phyloP scores from a whole-genome alignment of 768 basidiomycete species.

The Podaxis mareebaensis region DNA sequence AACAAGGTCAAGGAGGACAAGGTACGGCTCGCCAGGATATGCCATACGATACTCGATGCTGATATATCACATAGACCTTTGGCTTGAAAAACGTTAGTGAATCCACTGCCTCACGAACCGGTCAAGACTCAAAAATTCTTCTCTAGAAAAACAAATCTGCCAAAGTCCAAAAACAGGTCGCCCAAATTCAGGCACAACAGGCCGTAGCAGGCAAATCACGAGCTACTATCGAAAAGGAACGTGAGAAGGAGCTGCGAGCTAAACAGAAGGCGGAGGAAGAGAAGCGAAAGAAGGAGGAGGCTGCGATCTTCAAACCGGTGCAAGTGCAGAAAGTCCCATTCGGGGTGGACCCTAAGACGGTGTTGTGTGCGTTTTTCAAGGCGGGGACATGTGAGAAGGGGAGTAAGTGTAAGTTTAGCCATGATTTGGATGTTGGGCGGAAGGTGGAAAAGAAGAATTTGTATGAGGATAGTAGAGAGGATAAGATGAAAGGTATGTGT shows the following conservation, averaged over 20 bases:
- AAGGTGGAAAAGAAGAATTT: conserved; percentile 96
- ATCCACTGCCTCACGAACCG: conserved; percentile 5
- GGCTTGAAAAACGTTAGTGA: conserved; percentile 81
- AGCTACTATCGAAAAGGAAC: conserved; percentile 80
- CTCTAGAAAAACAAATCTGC: conserved; percentile 90
- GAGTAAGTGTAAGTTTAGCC: conserved; percentile 95
- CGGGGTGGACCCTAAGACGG: conserved; percentile 94
- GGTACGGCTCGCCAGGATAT: conserved; percentile 39
- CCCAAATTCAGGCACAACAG: conserved; percentile 77
- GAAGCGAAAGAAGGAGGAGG: conserved; percentile 83
- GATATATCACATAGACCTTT: conserved; percentile 60
- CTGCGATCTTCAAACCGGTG: conserved; percentile 77
- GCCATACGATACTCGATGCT: conserved; percentile 25
- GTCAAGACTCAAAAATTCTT: conserved; percentile 7
- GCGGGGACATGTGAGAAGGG: conserved; percentile 94
- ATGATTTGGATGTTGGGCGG: conserved; percentile 84
- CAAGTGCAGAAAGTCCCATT: conserved; percentile 88
- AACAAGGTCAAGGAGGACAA: conserved; percentile 83
- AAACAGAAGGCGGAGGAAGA: conserved; percentile 80
- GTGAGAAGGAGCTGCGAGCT: conserved; percentile 74
- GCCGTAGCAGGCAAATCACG: conserved; percentile 77
- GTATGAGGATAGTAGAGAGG: conserved; percentile 86
- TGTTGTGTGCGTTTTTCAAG: conserved; percentile 92
- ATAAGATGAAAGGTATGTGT: conserved; percentile 68
- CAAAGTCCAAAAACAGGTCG: conserved; percentile 87